A percentile compares a stretch with the other conserved stretches of the same genome.
Evolutionary conservation across 257 asterid genomes (phyloP).

Genomic region (Perilla frutescens): DNA sequence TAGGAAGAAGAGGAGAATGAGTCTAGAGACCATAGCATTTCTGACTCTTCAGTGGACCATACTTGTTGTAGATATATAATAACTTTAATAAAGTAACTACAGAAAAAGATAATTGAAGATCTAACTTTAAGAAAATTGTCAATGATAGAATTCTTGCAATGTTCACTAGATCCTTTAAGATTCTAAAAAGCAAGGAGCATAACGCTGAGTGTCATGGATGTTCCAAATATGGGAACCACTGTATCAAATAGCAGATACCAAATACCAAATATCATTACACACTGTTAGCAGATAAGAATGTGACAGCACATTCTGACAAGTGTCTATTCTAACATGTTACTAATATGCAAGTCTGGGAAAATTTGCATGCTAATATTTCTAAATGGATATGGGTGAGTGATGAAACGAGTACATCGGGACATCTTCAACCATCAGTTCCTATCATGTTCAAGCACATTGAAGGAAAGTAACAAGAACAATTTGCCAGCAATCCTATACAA

Average conservation of each 20-base stretch:
- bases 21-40: constrained; percentile 13
- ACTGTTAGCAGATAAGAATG: constrained; percentile 18
- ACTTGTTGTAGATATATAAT: constrained; percentile 5
- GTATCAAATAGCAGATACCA: not conserved
- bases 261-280: not conserved
- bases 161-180: not conserved
- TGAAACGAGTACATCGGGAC: not conserved
- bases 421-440: not conserved
- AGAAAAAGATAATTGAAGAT: not conserved
- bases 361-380: not conserved
- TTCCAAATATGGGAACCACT: not conserved
- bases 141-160: not conserved
- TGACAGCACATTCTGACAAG: not conserved
- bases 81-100: not conserved
- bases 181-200: constrained; percentile 6
- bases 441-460: constrained; percentile 10
- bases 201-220: not conserved
- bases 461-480: constrained; percentile 9
- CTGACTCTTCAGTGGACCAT: not conserved
- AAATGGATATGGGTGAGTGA: not conserved
- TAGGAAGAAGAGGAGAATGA: not conserved
- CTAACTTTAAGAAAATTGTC: not conserved
- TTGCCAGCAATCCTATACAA: not conserved
- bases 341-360: not conserved
- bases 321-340: constrained; percentile 6